Conservation (phyloP, 176 grass and related monocot genomes). For the Microstegium vimineum region DNA sequence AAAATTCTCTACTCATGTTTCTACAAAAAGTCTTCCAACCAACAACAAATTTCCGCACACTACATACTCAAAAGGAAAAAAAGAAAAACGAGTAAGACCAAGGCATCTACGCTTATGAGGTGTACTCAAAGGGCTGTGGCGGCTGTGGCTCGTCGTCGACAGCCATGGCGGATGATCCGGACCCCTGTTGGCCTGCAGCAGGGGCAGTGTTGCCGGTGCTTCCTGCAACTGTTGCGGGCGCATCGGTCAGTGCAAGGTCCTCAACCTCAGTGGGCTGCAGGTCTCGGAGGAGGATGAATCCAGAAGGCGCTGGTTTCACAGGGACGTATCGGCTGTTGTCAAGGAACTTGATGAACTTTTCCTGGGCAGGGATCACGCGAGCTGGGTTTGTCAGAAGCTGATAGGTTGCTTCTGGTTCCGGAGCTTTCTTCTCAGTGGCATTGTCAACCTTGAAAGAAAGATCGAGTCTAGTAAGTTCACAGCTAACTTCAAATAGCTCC, state of each 20-base stretch:
- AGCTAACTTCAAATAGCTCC: neutral
- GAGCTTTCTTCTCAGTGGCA: constrained; percentile 59
- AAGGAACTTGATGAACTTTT: constrained; percentile 91
- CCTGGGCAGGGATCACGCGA: constrained; percentile 81
- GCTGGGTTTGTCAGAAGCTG: constrained; percentile 87
- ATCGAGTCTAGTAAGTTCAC: neutral
- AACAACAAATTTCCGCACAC: constrained; percentile 39
- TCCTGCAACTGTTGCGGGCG: constrained; percentile 43
- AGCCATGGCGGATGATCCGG: constrained; percentile 67
- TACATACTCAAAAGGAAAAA: constrained; percentile 31
- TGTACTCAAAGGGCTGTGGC: constrained; percentile 82
- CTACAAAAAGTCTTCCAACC: constrained; percentile 19
- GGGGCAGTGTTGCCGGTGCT: constrained; percentile 24
- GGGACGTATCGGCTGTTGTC: constrained; percentile 88
- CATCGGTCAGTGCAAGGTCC: constrained; percentile 78
- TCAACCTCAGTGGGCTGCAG: constrained; percentile 76
- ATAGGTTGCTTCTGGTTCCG: constrained; percentile 70
- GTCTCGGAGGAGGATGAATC: constrained; percentile 82
- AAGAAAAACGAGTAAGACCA: too few relatives aligned
- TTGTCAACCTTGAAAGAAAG: constrained; percentile 71
- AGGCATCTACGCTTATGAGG: constrained; percentile 25
- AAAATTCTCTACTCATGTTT: constrained; percentile 23
- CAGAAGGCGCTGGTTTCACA: constrained; percentile 74
- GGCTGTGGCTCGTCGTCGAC: constrained; percentile 84
- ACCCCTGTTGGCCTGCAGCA: constrained; percentile 37